A percentile compares a stretch with the other conserved stretches of the same genome.
phyloP scores from a whole-genome alignment of 2,329 filamentous ascomycete genomes.

The Cercospora janseana region DNA sequence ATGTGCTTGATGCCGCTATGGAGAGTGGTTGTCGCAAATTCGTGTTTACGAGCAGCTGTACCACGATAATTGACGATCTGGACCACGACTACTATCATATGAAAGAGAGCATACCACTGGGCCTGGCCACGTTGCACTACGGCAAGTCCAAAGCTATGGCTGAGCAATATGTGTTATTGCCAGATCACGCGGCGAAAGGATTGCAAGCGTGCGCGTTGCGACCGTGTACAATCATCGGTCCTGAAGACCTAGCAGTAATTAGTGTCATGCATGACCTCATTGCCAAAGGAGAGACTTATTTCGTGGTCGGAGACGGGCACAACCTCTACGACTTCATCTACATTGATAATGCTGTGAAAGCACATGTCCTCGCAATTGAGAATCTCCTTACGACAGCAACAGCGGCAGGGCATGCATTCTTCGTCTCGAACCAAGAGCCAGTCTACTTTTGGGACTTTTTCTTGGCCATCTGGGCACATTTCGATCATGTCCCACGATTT shows the following conservation, averaged over 20 bases:
- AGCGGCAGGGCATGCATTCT: conserved; percentile 77
- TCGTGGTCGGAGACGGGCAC: conserved; percentile 75
- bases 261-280: conserved; percentile 72
- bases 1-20: conserved; percentile 71
- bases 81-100: conserved; percentile 75
- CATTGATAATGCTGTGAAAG: conserved; percentile 68
- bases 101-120: conserved; percentile 72
- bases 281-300: conserved; percentile 64
- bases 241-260: conserved; percentile 76
- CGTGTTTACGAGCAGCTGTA: conserved; percentile 88
- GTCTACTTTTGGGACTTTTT: conserved; percentile 91
- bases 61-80: conserved; percentile 77
- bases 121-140: conserved; percentile 73
- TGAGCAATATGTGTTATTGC: conserved; percentile 71
- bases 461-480: conserved; percentile 69
- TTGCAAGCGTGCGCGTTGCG: conserved; percentile 64
- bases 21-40: conserved; percentile 71
- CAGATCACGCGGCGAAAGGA: conserved; percentile 55
- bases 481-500: conserved; percentile 53
- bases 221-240: conserved; percentile 85
- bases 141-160: conserved; percentile 86
- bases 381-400: conserved; percentile 65
- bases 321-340: conserved; percentile 73
- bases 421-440: conserved; percentile 85
- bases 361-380: conserved; percentile 75